phyloP scores from a whole-genome alignment of 2,329 filamentous ascomycete genomes.

The Colletotrichum plurivorum region DNA sequence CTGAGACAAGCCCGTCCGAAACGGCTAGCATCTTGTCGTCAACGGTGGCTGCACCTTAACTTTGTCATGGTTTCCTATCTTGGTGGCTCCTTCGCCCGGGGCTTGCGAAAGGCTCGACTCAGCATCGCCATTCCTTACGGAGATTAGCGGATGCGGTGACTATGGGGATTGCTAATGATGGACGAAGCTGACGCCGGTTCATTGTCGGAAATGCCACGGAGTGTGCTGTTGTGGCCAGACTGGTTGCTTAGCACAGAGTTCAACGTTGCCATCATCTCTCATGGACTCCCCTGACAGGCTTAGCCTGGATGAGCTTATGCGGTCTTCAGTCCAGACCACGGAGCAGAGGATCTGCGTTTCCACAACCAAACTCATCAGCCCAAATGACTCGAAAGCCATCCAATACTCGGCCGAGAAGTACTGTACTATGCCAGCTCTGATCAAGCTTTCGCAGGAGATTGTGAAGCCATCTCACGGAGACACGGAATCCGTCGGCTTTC shows the following conservation, averaged over 20 bases:
- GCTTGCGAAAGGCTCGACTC: slow-evolving; percentile 17
- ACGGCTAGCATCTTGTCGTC: slow-evolving; percentile 22
- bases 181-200: slow-evolving; percentile 8
- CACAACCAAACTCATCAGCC: not conserved
- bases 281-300: slow-evolving; percentile 18
- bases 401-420: slow-evolving; percentile 21
- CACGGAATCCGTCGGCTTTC: not conserved
- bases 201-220: slow-evolving; percentile 10
- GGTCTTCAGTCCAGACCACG: not conserved
- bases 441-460: not conserved
- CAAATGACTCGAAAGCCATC: slow-evolving; percentile 15
- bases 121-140: slow-evolving; percentile 1
- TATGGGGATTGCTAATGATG: slow-evolving; percentile 14
- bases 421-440: not conserved
- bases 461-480: not conserved
- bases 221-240: no score
- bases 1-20: slow-evolving; percentile 34
- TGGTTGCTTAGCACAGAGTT: slow-evolving; percentile 22
- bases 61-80: slow-evolving; percentile 20
- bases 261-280: slow-evolving; percentile 1
- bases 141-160: slow-evolving; percentile 12
- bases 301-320: slow-evolving; percentile 8
- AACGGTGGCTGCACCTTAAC: slow-evolving; percentile 11
- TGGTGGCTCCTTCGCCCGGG: slow-evolving; percentile 4
- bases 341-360: slow-evolving; percentile 5